A percentile compares a stretch with the other conserved stretches of the same genome.
These are phyloP conservation scores for Diaporthe batatas DNA, from an alignment of 2,329 filamentous ascomycete genomes.

Conservation along the genomic window DNA sequence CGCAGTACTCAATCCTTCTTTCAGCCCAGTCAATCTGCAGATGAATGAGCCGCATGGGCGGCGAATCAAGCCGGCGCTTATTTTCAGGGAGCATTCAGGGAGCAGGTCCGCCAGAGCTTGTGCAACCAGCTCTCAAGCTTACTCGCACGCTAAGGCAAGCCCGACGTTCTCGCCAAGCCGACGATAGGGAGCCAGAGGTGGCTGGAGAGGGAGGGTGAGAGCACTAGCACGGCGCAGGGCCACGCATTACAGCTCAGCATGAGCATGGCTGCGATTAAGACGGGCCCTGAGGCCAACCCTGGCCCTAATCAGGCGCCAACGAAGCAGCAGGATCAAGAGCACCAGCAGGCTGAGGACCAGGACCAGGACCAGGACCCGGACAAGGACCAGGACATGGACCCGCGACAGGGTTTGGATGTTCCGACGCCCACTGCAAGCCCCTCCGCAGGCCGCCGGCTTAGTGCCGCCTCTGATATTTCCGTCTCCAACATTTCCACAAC, in stretches of 20 bases:
- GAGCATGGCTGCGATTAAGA: background rate
- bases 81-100: constrained; percentile 13
- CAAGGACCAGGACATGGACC: background rate
- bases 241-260: constrained; percentile 12
- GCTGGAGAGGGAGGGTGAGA: background rate
- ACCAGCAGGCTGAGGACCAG: background rate
- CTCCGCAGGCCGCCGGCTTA: constrained; percentile 10
- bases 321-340: constrained; percentile 21
- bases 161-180: constrained; percentile 6
- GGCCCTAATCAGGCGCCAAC: constrained; percentile 14
- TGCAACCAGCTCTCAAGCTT: constrained; percentile 14
- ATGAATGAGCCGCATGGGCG: constrained; percentile 19
- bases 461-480: constrained; percentile 20
- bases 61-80: constrained; percentile 23
- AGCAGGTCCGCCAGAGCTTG: constrained; percentile 11
- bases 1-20: background rate
- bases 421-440: background rate
- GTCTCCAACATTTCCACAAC: constrained; percentile 23
- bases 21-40: constrained; percentile 2
- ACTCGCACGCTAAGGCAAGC: constrained; percentile 31
- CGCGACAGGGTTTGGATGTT: constrained; percentile 1
- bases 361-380: background rate
- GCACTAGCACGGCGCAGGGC: constrained; percentile 8
- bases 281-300: constrained; percentile 5
- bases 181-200: background rate